Evolutionary conservation across 371 early-diverging fungal species (phyloP).

Genomic region (Mortierella sp.): DNA sequence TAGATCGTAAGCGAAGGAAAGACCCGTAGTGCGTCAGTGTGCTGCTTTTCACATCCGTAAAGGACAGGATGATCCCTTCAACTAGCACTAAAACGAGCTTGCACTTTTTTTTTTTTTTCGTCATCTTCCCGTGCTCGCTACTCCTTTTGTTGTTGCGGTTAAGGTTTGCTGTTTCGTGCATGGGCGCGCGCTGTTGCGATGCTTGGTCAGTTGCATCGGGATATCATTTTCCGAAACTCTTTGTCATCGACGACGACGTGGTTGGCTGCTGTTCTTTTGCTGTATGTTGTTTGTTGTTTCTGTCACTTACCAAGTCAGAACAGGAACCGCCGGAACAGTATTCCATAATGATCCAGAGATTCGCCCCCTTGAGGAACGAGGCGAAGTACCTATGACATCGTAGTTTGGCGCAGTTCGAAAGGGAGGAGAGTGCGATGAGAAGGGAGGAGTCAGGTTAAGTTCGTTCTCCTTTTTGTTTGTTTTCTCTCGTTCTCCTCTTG

Average conservation of each 20-base stretch:
- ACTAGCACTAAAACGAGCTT: not conserved
- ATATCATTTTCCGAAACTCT: not conserved
- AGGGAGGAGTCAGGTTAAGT: not conserved
- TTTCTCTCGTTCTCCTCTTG: not conserved
- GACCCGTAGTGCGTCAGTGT: not conserved
- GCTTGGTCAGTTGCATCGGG: not conserved
- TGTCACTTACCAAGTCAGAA: constrained; percentile 80
- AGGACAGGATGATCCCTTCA: not conserved
- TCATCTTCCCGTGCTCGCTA: not conserved
- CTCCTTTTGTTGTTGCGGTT: not conserved
- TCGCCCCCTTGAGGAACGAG: constrained; percentile 84
- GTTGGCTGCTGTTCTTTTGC: not conserved
- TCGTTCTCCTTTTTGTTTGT: not conserved
- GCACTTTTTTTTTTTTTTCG: not conserved
- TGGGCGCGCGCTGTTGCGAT: not conserved
- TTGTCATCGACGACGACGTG: not conserved
- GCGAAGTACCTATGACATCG: constrained; percentile 75
- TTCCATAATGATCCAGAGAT: constrained; percentile 96
- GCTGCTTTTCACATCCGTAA: not conserved
- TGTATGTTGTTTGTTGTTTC: not conserved
- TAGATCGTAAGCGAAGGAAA: constrained; percentile 25
- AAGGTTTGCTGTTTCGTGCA: not conserved
- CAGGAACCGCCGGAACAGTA: constrained; percentile 94
- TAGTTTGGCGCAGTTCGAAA: not conserved
- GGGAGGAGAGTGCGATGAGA: not conserved